phyloP scores from a whole-genome alignment of 495 filamentous ascomycete species.

The Elasticomyces elasticus region DNA sequence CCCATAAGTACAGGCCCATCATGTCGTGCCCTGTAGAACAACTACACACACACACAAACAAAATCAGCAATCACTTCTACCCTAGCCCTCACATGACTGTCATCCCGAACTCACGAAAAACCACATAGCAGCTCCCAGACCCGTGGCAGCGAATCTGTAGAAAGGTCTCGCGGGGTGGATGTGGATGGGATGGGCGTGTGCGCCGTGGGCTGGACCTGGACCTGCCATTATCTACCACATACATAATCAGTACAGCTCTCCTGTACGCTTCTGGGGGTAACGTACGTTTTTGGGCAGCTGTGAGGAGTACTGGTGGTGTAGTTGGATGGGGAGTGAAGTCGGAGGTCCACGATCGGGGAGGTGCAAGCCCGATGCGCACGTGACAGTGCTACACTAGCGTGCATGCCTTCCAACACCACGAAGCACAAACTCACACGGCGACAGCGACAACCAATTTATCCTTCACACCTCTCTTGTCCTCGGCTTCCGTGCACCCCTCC shows the following conservation, averaged over 20 bases:
- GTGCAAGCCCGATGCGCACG: too few species aligned
- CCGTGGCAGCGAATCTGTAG: slow-evolving; percentile 76
- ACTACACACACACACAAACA: slow-evolving; percentile 37
- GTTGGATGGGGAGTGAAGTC: too few species aligned
- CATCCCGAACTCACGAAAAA: slow-evolving; percentile 97
- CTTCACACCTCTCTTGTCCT: too few species aligned
- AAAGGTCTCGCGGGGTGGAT: slow-evolving; percentile 61
- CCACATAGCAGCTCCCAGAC: slow-evolving; percentile 94
- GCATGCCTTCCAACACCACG: too few species aligned
- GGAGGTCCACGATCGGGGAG: too few species aligned
- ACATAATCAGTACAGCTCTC: background rate
- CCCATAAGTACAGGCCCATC: slow-evolving; percentile 80
- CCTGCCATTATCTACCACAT: slow-evolving; percentile 19
- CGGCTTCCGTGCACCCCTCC: slow-evolving; percentile 9
- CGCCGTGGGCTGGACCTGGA: background rate
- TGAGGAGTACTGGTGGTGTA: too few species aligned
- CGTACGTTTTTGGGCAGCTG: too few species aligned
- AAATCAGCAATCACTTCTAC: background rate
- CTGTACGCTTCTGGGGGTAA: background rate
- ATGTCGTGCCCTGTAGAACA: slow-evolving; percentile 94
- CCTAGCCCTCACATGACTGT: background rate
- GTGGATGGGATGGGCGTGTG: slow-evolving; percentile 57
- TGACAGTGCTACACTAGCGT: too few species aligned
- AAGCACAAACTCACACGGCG: too few species aligned
- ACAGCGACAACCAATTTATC: too few species aligned